A percentile compares a stretch with the other conserved stretches of the same genome.
Evolutionary conservation across 139 green algal species (phyloP).

Genomic region (Medakamo hakoo): DNA sequence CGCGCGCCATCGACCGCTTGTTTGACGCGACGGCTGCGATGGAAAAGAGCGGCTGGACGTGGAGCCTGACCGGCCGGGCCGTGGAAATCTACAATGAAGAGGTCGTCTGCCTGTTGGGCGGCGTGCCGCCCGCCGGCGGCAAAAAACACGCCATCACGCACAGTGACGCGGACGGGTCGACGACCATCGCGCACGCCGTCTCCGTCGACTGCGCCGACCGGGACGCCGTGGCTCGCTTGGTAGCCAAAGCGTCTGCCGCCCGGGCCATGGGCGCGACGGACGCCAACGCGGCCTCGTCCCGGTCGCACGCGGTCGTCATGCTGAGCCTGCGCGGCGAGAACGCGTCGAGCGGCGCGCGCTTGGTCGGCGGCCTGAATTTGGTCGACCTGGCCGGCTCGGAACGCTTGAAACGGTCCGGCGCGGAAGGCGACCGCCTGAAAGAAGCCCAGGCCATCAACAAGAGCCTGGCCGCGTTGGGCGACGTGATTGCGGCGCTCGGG

Average conservation of each 20-base stretch:
- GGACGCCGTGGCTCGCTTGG: constrained; percentile 10
- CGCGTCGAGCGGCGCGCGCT: not conserved
- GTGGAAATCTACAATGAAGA: constrained; percentile 47
- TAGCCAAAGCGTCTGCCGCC: constrained; percentile 11
- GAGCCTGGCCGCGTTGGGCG: constrained; percentile 47
- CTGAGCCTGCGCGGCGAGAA: constrained; percentile 8
- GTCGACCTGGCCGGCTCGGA: constrained; percentile 59
- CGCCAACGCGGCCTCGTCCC: constrained; percentile 21
- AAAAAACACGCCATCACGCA: too few relatives aligned
- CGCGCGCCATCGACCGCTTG: constrained; percentile 21
- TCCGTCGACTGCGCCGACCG: constrained; percentile 25
- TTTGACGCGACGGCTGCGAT: constrained; percentile 8
- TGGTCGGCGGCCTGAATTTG: constrained; percentile 53
- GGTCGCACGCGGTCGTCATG: constrained; percentile 21
- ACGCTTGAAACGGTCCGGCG: constrained; percentile 27
- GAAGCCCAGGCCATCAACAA: constrained; percentile 81
- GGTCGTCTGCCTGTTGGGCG: constrained; percentile 40
- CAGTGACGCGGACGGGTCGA: too few relatives aligned
- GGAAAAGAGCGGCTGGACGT: not conserved
- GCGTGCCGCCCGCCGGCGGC: not conserved
- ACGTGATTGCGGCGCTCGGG: constrained; percentile 40
- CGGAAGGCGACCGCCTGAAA: constrained; percentile 31
- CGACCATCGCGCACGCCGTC: too few relatives aligned
- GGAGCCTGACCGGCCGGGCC: not conserved
- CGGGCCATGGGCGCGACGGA: constrained; percentile 15